These are phyloP conservation scores for Pythium chondricola DNA, from an alignment of 352 stramenopile species.

Conservation along the genomic window DNA sequence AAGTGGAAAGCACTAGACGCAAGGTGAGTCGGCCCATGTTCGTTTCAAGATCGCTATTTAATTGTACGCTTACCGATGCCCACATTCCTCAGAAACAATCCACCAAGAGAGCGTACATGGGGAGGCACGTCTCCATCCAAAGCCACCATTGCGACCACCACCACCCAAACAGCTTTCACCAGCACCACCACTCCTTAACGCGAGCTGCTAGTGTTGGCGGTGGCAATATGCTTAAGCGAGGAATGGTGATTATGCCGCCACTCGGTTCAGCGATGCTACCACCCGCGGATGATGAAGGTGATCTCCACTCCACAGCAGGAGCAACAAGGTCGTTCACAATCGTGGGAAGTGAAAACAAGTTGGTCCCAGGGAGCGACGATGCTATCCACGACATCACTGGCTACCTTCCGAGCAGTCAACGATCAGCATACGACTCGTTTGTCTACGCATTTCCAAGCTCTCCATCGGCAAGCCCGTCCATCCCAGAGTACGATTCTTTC, in stretches of 20 bases:
- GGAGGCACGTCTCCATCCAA: conserved; percentile 7
- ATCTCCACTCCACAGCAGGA: neutral
- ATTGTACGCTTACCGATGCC: too few species aligned
- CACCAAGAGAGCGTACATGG: conserved; percentile 7
- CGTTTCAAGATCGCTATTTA: too few species aligned
- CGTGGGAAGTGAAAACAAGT: neutral
- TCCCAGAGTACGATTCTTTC: conserved; percentile 17
- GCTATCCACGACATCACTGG: conserved; percentile 1
- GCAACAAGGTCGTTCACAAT: conserved; percentile 5
- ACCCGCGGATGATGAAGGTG: neutral
- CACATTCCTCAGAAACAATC: conserved; percentile 13
- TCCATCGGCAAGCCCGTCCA: neutral
- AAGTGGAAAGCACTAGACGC: conserved; percentile 12
- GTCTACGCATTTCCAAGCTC: conserved; percentile 12
- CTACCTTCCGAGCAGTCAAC: neutral
- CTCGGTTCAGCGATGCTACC: conserved; percentile 27
- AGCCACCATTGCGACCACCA: conserved; percentile 8
- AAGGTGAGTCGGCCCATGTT: neutral
- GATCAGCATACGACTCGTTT: conserved; percentile 12
- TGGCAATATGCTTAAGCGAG: conserved; percentile 22
- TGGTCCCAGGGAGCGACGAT: neutral
- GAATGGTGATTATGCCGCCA: conserved; percentile 28
- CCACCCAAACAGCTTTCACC: neutral
- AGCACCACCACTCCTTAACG: neutral
- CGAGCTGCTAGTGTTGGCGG: neutral